Conservation (phyloP, 1,139 yeast species). For the Zygoascus sp. region DNA sequence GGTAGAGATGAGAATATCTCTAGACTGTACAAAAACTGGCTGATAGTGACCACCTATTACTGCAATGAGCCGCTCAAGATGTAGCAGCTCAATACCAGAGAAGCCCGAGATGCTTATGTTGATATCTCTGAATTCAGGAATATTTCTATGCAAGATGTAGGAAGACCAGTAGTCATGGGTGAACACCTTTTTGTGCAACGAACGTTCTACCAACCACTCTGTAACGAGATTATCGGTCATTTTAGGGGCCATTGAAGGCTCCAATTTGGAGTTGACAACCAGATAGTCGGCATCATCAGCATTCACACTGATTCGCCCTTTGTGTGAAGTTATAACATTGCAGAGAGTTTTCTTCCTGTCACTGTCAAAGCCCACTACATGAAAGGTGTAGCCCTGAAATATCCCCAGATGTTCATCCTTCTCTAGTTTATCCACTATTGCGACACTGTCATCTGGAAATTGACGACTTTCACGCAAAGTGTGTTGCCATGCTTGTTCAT, state of each 20-base stretch:
- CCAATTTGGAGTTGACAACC: slow-evolving; percentile 30
- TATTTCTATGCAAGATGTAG: slow-evolving; percentile 47
- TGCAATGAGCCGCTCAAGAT: slow-evolving; percentile 58
- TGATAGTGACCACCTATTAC: slow-evolving; percentile 44
- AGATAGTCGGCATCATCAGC: slow-evolving; percentile 16
- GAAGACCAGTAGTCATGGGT: slow-evolving; percentile 67
- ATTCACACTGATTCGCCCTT: slow-evolving; percentile 19
- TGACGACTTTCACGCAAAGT: neutral
- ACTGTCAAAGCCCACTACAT: slow-evolving; percentile 24
- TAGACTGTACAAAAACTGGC: slow-evolving; percentile 48
- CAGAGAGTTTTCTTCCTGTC: slow-evolving; percentile 25
- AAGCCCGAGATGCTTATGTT: slow-evolving; percentile 73
- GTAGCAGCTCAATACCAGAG: slow-evolving; percentile 75
- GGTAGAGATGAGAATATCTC: slow-evolving; percentile 64
- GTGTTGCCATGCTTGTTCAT: slow-evolving; percentile 2
- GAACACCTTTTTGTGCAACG: slow-evolving; percentile 56
- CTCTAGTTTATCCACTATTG: neutral
- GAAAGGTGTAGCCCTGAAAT: slow-evolving; percentile 23
- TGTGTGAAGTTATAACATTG: slow-evolving; percentile 39
- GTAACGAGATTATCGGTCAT: slow-evolving; percentile 34
- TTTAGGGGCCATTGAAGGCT: slow-evolving; percentile 16
- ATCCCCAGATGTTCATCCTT: slow-evolving; percentile 18
- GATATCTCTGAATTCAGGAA: slow-evolving; percentile 37
- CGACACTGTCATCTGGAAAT: slow-evolving; percentile 1
- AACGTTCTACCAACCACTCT: slow-evolving; percentile 85